Conservation (phyloP, 306 rosid species). For the Cucurbita pepo region DNA sequence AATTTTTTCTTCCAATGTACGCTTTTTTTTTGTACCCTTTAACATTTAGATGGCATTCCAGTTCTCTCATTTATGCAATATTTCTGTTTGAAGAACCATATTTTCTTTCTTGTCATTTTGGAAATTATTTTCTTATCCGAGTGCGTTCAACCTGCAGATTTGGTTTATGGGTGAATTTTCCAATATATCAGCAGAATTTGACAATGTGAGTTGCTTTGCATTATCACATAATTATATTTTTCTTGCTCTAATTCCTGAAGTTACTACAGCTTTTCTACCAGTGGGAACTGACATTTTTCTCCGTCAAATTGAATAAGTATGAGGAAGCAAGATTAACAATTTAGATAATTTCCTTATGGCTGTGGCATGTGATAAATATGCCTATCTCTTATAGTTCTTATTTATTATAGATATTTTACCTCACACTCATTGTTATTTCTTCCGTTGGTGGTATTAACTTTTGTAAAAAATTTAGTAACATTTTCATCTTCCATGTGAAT, state of each 20-base stretch:
- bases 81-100: background rate
- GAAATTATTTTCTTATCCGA: background rate
- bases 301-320: background rate
- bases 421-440: constrained; percentile 36
- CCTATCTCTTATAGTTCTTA: background rate
- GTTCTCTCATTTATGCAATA: background rate
- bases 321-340: background rate
- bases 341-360: background rate
- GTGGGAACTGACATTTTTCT: background rate
- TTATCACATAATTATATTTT: background rate
- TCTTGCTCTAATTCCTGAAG: background rate
- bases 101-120: background rate
- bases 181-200: constrained; percentile 70
- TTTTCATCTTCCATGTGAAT: constrained; percentile 10
- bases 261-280: background rate
- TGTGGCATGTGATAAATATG: background rate
- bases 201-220: constrained; percentile 42
- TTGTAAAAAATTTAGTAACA: background rate
- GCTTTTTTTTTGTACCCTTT: background rate
- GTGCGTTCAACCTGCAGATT: constrained; percentile 37
- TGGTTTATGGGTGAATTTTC: constrained; percentile 85
- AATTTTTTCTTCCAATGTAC: background rate
- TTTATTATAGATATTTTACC: background rate
- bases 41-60: background rate
- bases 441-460: background rate